Base-by-base conservation (phyloP, 345 rosid genomes). In the Rhodamnia rubescens region DNA sequence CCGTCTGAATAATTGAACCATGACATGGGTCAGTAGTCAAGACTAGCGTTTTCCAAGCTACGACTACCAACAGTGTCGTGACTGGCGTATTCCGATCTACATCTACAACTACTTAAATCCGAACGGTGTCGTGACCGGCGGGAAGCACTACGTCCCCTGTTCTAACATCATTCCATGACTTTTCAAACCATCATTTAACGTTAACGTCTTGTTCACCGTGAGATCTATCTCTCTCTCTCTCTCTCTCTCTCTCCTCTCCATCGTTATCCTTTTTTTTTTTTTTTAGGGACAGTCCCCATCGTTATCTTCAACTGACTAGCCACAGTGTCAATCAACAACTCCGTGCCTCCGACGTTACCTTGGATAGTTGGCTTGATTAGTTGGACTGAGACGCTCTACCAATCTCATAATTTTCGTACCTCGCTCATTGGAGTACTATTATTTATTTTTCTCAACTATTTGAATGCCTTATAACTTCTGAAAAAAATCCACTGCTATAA, bases 51-150 rank as follows among this genome's bases (percentile, higher is more conserved):
- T 58, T n/a, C 5, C 0, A 0, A 27, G 74, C 36, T 27, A 59
- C 4, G 40, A 27, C 5, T 27, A 59, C 4, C 2, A n/a, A 59
- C 0, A 27, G 29, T 26, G 3, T 0, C 15, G 0, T 57, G 11
- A 2, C 1, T 24, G 11, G 0, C 0, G 0, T 57, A 57, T 59
- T 4, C 2, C 0, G 10, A 27, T 15, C 1, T 3, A 4, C 7
- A 27, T 15, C 1, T 3, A 4, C 7, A 20, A 59, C 40, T 59
- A 59, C 2, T 11, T 2, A 6, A 27, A 0, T 59, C 13, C 10
- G 5, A 13, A 59, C 6, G 7, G 8, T 58, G 18, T 13, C 69
- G 0, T 58, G 8, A n/a, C 1, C 7, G 29, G 0, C 61, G 1
- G 61, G 0, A 11, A 57, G 26, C 15, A 57, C 5, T 5, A 0